Evolutionary conservation across 2,329 filamentous ascomycete species (phyloP).

Genomic region (Neoascochyta sp.): DNA sequence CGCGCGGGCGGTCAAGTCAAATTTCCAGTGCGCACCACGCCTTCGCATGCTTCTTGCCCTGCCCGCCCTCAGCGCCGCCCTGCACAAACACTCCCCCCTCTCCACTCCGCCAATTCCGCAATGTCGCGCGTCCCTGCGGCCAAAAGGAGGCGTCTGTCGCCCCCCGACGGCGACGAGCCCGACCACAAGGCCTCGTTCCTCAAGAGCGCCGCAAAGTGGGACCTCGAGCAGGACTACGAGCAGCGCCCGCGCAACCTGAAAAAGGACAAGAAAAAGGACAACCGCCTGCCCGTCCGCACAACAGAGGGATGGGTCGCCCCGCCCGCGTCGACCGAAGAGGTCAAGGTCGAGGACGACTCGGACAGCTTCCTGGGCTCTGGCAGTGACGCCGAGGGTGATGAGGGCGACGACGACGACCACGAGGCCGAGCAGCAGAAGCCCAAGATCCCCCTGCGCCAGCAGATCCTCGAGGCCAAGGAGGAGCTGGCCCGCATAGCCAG

Average conservation of each 20-base stretch:
- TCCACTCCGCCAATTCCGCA: not conserved
- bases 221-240: conserved; percentile 90
- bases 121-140: conserved; percentile 37
- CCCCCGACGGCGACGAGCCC: conserved; percentile 27
- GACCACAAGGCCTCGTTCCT: conserved; percentile 56
- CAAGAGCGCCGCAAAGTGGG: conserved; percentile 75
- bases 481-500: conserved; percentile 81
- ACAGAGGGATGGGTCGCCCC: conserved; percentile 69
- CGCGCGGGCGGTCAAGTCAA: conserved; percentile 6
- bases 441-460: conserved; percentile 68
- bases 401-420: conserved; percentile 41
- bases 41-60: too few species aligned
- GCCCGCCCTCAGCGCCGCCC: too few species aligned
- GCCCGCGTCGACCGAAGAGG: conserved; percentile 33
- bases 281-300: conserved; percentile 81
- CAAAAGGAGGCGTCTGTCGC: conserved; percentile 39
- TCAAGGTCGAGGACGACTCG: conserved; percentile 54
- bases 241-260: conserved; percentile 69
- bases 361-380: conserved; percentile 62
- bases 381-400: conserved; percentile 50
- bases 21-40: too few species aligned
- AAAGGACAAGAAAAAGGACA: conserved; percentile 65
- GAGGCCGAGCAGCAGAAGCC: conserved; percentile 53
- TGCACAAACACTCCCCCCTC: conserved; percentile 8
- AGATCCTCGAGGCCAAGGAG: conserved; percentile 84